Base-by-base conservation (phyloP, 257 asterid genomes). In the Coffea canephora region DNA sequence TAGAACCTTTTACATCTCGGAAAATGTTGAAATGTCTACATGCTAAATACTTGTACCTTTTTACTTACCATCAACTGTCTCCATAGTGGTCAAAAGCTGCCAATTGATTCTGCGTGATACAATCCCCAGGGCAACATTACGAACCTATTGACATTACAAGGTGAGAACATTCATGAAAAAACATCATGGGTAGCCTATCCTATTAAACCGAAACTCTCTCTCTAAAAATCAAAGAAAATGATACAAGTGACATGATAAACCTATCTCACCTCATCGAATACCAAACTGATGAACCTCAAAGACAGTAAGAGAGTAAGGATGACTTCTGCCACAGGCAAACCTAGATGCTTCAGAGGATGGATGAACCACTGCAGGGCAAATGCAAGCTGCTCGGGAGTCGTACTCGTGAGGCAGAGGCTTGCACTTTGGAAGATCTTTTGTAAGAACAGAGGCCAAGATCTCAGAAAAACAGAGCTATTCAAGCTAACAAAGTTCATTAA, bases 301-400 rank as follows among this genome's bases (percentile, higher is more conserved):
- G 98, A 96, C 76, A 95, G 92, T 49, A 95, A 85, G 74, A 94
- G 94, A 45, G 97, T 94, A n/a, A 96, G 90, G 86, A 96, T 91
- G 85, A 96, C 90, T 88, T 96, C 99, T 55, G 95, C 89, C 77
- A 94, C 97, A 21, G 98, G 99, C 70, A 90, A 90, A 66, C 97
- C 97, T 62, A 94, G 70, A 61, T 71, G 83, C 49, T 78, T 83
- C 82, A 92, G 82, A 82, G 99, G 99, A 72, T 80, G 88, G 82
- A 94, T 92, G 84, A 89, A 94, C 97, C 99, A 96, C 86, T 82
- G 95, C 82, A 96, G 83, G 74, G 97, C 89, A 89, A 90, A 94
- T 50, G 98, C 97, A 79, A 96, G 97, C 87, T 96, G 99, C 92
- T 96, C 99, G 0, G 99, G 87, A 8, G 93, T 91, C 74, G 99